These are phyloP conservation scores for Penicillium macrosclerotiorum DNA, from an alignment of 495 filamentous ascomycete genomes.

Conservation along the genomic window DNA sequence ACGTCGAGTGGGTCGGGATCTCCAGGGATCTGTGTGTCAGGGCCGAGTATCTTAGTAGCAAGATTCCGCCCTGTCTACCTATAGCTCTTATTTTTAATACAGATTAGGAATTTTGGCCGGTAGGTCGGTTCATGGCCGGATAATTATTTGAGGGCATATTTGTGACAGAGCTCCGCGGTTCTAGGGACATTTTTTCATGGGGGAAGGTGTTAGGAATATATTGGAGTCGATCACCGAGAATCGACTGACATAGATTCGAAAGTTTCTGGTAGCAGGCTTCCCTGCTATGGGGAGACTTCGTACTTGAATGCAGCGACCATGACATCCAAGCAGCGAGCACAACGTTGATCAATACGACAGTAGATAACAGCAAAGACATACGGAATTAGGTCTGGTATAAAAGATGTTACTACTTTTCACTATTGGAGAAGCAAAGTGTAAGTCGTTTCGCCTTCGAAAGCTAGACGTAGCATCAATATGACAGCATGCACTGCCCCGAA, in stretches of 20 bases:
- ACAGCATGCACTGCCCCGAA: too few relatives aligned
- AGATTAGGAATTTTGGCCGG: too few relatives aligned
- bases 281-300: too few relatives aligned
- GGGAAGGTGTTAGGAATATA: not conserved
- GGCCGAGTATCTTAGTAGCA: constrained; percentile 72
- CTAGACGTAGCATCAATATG: too few relatives aligned
- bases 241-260: not conserved
- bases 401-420: too few relatives aligned
- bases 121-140: not conserved
- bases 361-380: too few relatives aligned
- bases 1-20: constrained; percentile 91
- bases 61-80: constrained; percentile 95
- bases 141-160: not conserved
- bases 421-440: too few relatives aligned
- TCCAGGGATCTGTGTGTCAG: constrained; percentile 86
- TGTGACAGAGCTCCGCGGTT: not conserved
- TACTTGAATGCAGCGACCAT: too few relatives aligned
- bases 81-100: too few relatives aligned
- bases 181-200: not conserved
- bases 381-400: too few relatives aligned
- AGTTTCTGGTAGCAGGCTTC: not conserved
- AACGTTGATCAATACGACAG: too few relatives aligned
- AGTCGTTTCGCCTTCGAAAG: too few relatives aligned
- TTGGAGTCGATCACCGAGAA: not conserved
- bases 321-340: not conserved